Evolutionary conservation across 164 flowering plant species (phyloP).

Genomic region (Chimonanthus salicifolius): DNA sequence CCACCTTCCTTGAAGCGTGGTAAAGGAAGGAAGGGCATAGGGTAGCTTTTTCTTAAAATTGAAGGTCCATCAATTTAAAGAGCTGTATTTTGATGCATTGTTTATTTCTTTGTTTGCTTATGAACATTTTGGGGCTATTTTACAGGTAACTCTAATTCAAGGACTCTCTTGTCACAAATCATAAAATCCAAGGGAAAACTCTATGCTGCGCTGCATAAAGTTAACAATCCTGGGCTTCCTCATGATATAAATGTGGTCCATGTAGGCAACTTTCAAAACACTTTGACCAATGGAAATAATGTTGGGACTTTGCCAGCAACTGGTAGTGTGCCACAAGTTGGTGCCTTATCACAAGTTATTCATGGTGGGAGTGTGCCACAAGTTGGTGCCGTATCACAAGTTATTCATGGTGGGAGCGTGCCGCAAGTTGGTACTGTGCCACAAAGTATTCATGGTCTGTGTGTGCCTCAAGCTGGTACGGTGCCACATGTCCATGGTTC

Average conservation of each 20-base stretch:
- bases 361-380: neutral
- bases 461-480: too few species aligned
- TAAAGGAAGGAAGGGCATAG: too few species aligned
- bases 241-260: neutral
- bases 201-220: conserved; percentile 27
- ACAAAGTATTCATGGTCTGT: too few species aligned
- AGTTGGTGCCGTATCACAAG: neutral
- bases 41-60: too few species aligned
- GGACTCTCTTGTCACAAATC: conserved; percentile 27
- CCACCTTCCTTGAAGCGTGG: too few species aligned
- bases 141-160: conserved; percentile 29
- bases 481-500: conserved; percentile 5
- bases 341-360: too few species aligned
- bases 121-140: neutral
- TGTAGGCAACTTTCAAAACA: neutral
- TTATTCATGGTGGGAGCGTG: too few species aligned
- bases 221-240: conserved; percentile 9
- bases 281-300: conserved; percentile 5
- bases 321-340: neutral
- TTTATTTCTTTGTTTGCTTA: neutral
- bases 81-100: neutral
- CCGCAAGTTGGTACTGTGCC: too few species aligned
- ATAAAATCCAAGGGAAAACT: conserved; percentile 41
- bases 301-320: neutral
- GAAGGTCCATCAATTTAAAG: too few species aligned